Evolutionary conservation across 306 rosid genomes (phyloP).

Genomic region (Medicago truncatula): MtrunA17r5.0-ANR NC_053044.1:47337001-47337500

Average conservation of each 20-base stretch:
- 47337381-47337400: background rate
- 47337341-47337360: constrained; percentile 39
- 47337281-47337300: constrained; percentile 62
- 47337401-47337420: background rate
- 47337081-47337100: constrained; percentile 91
- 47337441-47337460: background rate
- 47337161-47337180: constrained; percentile 92
- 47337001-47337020: constrained; percentile 88
- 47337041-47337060: constrained; percentile 89
- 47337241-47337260: constrained; percentile 83
- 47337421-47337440: constrained; percentile 3
- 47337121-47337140: constrained; percentile 82
- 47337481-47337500: background rate
- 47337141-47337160: constrained; percentile 75
- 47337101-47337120: constrained; percentile 92
- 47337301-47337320: constrained; percentile 88
- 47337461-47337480: background rate
- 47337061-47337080: constrained; percentile 80
- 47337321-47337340: background rate
- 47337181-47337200: constrained; percentile 94
- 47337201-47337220: constrained; percentile 94
- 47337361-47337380: constrained; percentile 25
- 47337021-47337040: constrained; percentile 88
- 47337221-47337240: constrained; percentile 89
- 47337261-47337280: constrained; percentile 55